Base-by-base conservation (phyloP, 306 rosid species). In the Luffa aegyptiaca region DNA sequence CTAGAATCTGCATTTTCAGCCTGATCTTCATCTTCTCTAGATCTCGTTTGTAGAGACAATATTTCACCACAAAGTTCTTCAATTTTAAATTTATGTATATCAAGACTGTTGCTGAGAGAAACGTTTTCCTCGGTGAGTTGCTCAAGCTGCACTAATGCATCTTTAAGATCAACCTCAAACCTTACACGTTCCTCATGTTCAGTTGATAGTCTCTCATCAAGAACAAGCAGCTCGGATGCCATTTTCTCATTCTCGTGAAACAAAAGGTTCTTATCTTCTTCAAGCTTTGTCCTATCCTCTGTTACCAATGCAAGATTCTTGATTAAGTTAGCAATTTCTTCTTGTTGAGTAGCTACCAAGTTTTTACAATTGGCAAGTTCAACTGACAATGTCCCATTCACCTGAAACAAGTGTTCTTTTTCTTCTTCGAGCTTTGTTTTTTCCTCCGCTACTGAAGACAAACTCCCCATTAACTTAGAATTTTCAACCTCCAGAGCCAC, bases 101-200 rank as follows among this genome's bases (percentile, higher is more conserved):
- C 91, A 84, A 92, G 83, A 85, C 86, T 82, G 87, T 86, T 82
- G 71, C 78, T 82, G 66, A 90, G 93, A 81, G 57, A 86, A 42
- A 82, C 75, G 37, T 92, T 94, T 82, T 91, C 97, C 70, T 88
- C 79, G 6, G 87, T 84, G 80, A 92, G 85, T 85, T 92, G 90
- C 82, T 88, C 95, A 85, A 91, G 86, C 79, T 37, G 78, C 56
- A 45, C 31, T 59, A 83, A 79, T 26, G 77, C 80, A 86, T 90
- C 90, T 83, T 84, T 84, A 48, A 90, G 84, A 51, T 91, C 89
- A 85, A 61, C 79, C 85, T 86, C 91, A 80, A 87, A 64, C 86
- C 82, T 87, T 83, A 69, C 81, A 6, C 64, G 86, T 53, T 88
- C 91, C 65, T 75, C 89, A 80, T 83, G 82, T 84, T 91, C 90